Conservation (phyloP, 2,329 filamentous ascomycete species). For the Monosporascus sp. region DNA sequence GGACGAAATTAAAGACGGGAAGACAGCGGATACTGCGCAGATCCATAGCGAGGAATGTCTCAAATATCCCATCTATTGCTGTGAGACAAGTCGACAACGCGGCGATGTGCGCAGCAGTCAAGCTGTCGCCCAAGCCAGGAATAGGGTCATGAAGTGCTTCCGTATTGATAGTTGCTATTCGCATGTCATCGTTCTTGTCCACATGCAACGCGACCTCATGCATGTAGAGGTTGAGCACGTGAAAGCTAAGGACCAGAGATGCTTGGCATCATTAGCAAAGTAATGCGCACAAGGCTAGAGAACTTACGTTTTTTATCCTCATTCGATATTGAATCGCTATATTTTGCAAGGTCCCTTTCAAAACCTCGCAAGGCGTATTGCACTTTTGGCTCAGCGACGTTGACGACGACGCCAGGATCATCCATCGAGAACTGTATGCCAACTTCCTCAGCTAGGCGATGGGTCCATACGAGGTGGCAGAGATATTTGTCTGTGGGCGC, state of each 20-base stretch:
- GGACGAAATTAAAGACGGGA: constrained; percentile 67
- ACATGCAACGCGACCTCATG: constrained; percentile 70
- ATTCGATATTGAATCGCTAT: constrained; percentile 47
- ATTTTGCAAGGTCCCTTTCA: constrained; percentile 59
- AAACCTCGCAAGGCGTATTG: constrained; percentile 62
- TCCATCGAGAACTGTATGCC: constrained; percentile 63
- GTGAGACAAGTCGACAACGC: constrained; percentile 63
- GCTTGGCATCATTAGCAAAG: constrained; percentile 35
- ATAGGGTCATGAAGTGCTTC: constrained; percentile 40
- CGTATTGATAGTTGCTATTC: constrained; percentile 39
- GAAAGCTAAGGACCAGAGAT: constrained; percentile 58
- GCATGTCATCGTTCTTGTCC: constrained; percentile 51
- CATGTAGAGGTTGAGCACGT: constrained; percentile 66
- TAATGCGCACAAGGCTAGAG: background rate
- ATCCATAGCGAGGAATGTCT: constrained; percentile 59
- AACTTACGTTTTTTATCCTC: constrained; percentile 54
- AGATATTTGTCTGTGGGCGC: constrained; percentile 53
- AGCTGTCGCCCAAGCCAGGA: constrained; percentile 30
- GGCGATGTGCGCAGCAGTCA: constrained; percentile 58
- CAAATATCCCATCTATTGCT: constrained; percentile 62
- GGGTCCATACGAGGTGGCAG: constrained; percentile 55
- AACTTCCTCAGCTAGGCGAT: constrained; percentile 64
- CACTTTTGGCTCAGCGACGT: constrained; percentile 57
- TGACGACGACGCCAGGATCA: constrained; percentile 50
- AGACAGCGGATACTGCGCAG: constrained; percentile 55